Evolutionary conservation across 73 alveolate species (phyloP).

Genomic region (Durusdinium trenchii): DNA sequence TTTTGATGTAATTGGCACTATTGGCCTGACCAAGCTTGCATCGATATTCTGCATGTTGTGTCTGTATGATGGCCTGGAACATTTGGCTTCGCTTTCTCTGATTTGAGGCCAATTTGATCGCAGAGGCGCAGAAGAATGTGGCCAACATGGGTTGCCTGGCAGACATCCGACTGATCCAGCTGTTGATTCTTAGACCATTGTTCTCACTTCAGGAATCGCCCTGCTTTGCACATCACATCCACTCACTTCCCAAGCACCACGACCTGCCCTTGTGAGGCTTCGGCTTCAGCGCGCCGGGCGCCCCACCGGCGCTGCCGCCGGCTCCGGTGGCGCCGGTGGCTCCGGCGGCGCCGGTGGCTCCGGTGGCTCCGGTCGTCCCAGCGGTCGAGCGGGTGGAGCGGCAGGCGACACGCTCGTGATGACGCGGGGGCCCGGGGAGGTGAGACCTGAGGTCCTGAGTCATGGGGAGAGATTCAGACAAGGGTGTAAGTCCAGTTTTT

Average conservation of each 20-base stretch:
- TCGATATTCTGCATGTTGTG: background rate
- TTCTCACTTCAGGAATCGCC: constrained; percentile 18
- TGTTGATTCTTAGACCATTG: too few relatives aligned
- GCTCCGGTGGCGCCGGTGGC: background rate
- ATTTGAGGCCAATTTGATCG: constrained; percentile 44
- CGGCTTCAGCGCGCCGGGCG: too few relatives aligned
- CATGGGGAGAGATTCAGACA: too few relatives aligned
- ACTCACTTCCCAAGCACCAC: background rate
- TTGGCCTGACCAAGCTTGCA: too few relatives aligned
- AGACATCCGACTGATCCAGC: background rate
- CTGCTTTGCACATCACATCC: background rate
- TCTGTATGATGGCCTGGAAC: background rate
- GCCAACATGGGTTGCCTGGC: constrained; percentile 34
- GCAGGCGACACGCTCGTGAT: too few relatives aligned
- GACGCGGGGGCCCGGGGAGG: background rate
- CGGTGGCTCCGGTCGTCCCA: background rate
- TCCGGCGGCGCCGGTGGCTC: background rate
- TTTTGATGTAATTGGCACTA: background rate
- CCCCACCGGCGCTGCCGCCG: background rate
- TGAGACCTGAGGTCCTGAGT: too few relatives aligned
- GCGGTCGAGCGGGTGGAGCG: background rate
- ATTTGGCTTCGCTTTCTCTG: background rate
- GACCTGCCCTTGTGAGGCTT: too few relatives aligned
- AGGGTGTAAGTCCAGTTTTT: too few relatives aligned
- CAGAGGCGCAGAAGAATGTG: constrained; percentile 71